Evolutionary conservation across 495 filamentous ascomycete species (phyloP), one percentile per base, ranked within the genome.

Genomic region (Hyaloscypha variabilis): DNA sequence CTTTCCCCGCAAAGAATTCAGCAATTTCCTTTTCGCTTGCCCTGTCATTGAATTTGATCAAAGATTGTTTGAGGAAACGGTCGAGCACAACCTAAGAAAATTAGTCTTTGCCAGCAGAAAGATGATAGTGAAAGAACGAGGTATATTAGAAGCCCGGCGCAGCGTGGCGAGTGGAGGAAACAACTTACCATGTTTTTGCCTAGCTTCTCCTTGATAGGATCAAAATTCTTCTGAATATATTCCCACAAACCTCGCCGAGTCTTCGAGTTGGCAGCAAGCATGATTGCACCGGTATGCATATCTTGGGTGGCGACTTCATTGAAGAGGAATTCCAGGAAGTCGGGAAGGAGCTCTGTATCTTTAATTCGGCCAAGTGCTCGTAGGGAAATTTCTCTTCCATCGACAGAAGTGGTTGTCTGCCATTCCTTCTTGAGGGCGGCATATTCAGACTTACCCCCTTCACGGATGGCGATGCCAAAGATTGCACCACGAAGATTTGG

Each of bases 31-130:
- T 78, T 64, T 88, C 83, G n/a, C 86, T 81, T 69, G 83, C 82
- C 25, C 81, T 76, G 69, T 89, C 88, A 1, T 89, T 83, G 74
- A 97, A 97, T 72, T 90, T 91, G 56, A 84, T 82, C 65, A 99
- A 80, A 24, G 86, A 87, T 68, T 88, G 81, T 67, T 90, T 87
- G 68, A 99, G 73, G 77, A 96, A 95, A 24, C 93, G 87, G 77
- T 97, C 94, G 58, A 97, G 79, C 26, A 97, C 86, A 30, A 97
- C n/a, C n/a, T n/a, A n/a, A n/a, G n/a, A n/a, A n/a, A n/a, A n/a
- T n/a, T n/a, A n/a, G n/a, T n/a, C n/a, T n/a, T n/a, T n/a, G n/a
- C n/a, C n/a, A n/a, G n/a, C n/a, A n/a, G n/a, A n/a, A n/a, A n/a
- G n/a, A n/a, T n/a, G n/a, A n/a, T n/a, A n/a, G n/a, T n/a, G n/a